A percentile compares a stretch with the other conserved stretches of the same genome.
Conservation (phyloP, 768 basidiomycete genomes). For the Russula foetens region DNA sequence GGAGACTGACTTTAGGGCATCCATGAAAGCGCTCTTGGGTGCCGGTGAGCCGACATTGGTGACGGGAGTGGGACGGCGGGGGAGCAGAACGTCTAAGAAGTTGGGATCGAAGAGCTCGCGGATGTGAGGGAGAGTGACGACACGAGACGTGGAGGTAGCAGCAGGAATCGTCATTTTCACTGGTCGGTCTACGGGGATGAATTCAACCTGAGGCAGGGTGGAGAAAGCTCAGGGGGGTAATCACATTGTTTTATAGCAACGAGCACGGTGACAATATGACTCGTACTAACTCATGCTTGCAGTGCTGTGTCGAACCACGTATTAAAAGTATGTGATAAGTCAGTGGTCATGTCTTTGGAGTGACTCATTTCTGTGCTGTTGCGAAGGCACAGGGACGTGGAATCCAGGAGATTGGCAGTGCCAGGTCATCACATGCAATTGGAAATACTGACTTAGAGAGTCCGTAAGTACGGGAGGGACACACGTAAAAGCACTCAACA, state of each 20-base stretch:
- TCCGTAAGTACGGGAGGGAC: too few relatives aligned
- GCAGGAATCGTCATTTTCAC: slow-evolving; percentile 14
- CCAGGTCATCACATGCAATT: too few relatives aligned
- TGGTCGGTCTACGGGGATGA: background rate
- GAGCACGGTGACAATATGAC: background rate
- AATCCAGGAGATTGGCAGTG: too few relatives aligned
- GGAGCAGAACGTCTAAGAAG: slow-evolving; percentile 52
- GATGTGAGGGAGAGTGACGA: slow-evolving; percentile 45
- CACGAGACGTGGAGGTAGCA: slow-evolving; percentile 31
- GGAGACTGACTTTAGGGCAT: slow-evolving; percentile 37
- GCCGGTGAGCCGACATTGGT: background rate
- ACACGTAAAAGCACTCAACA: too few relatives aligned
- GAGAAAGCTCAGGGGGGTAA: background rate
- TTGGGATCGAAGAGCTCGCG: slow-evolving; percentile 49
- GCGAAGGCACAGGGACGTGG: too few relatives aligned
- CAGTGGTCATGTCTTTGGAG: too few relatives aligned
- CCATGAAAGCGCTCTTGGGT: slow-evolving; percentile 44
- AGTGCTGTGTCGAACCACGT: too few relatives aligned
- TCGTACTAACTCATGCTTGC: background rate
- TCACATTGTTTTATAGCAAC: background rate
- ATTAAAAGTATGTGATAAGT: too few relatives aligned
- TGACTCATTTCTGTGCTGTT: too few relatives aligned
- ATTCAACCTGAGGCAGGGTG: background rate
- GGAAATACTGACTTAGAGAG: too few relatives aligned
- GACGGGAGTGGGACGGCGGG: slow-evolving; percentile 20